Evolutionary conservation across 768 basidiomycete genomes (phyloP), one percentile per base, ranked within the genome.

Genomic region (Boletus huronensis): DNA sequence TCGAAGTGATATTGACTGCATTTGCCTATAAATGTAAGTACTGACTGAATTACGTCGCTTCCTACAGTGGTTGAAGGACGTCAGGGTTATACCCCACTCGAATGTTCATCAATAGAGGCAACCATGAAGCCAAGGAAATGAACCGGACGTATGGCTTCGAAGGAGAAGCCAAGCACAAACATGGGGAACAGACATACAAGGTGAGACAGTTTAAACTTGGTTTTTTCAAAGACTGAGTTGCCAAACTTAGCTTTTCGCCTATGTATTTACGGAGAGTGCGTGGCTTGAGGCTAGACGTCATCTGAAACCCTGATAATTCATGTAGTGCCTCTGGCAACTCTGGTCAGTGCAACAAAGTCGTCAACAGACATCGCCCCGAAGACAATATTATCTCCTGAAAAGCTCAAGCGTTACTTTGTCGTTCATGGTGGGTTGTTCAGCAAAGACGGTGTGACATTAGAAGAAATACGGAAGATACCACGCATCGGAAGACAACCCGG

Each of bases 81-180:
- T 57, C 61, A 93, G 92, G 95, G 95, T 74, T 98, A 52, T 93
- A 91, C 72, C 96, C 96, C 4, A 82, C 82, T 53, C 82, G 77
- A 54, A 91, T 98, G 79, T 96, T 82, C 70, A 83, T 99, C 68
- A 98, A 99, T 70, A 83, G 96, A 59, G 96, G 96, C 17, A 98
- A 98, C 73, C 96, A 98, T 66, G 93, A 96, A 74, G 87, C 93
- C 55, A 90, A 91, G 69, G 94, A 98, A 43, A 98, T 99, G 97
- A 99, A 99, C 72, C 77, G 87, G 46, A 82, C 86, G 21, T 94
- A 96, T 70, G 93, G 93, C 1, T 95, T 95, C 64, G 93, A 96
- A 70, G 94, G 95, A 38, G 97, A 99, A 75, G 89, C 85, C 29
- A 96, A 96, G 66, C 89, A 96, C 65, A 98, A 99, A 70, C 93